A percentile compares a stretch with the other conserved stretches of the same genome.
Conservation (phyloP, 257 asterid genomes). For the Catharanthus roseus region DNA sequence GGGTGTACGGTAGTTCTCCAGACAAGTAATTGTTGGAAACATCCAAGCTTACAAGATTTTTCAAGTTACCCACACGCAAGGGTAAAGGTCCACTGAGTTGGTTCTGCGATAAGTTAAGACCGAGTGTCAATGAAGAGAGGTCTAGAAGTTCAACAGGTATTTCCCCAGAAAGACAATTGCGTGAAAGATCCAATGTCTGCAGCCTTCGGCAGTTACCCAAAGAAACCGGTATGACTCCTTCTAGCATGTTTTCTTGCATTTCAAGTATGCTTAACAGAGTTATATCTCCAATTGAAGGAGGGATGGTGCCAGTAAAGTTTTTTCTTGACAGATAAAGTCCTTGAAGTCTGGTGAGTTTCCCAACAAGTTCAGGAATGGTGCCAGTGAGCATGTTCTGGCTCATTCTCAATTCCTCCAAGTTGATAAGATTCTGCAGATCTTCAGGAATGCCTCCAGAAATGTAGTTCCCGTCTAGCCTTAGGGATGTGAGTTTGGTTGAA, state of each 20-base stretch:
- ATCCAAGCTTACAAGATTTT: conserved; percentile 1
- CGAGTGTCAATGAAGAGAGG: not conserved
- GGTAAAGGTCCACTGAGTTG: conserved; percentile 8
- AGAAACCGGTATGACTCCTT: conserved; percentile 2
- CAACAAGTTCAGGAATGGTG: not conserved
- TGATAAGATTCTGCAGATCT: not conserved
- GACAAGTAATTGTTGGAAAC: conserved; percentile 3
- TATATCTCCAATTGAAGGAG: conserved; percentile 4
- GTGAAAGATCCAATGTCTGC: conserved; percentile 1
- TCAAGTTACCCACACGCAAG: not conserved
- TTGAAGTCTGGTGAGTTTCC: conserved; percentile 1
- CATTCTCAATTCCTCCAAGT: not conserved
- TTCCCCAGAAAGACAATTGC: not conserved
- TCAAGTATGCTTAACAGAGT: not conserved
- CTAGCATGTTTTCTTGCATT: conserved; percentile 3
- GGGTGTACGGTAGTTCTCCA: not conserved
- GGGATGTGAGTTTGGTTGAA: not conserved
- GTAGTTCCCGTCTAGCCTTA: conserved; percentile 1
- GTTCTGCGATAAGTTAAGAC: not conserved
- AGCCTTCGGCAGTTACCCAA: conserved; percentile 3
- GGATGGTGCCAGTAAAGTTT: not conserved
- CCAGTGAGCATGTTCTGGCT: not conserved
- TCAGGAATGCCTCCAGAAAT: conserved; percentile 5
- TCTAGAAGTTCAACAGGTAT: not conserved
- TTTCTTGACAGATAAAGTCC: not conserved